Percentiles rank a stretch among this genome's conserved stretches.
These are phyloP conservation scores for Pleurotus sapidus DNA, from an alignment of 768 basidiomycete genomes.

Conservation along the genomic window DNA sequence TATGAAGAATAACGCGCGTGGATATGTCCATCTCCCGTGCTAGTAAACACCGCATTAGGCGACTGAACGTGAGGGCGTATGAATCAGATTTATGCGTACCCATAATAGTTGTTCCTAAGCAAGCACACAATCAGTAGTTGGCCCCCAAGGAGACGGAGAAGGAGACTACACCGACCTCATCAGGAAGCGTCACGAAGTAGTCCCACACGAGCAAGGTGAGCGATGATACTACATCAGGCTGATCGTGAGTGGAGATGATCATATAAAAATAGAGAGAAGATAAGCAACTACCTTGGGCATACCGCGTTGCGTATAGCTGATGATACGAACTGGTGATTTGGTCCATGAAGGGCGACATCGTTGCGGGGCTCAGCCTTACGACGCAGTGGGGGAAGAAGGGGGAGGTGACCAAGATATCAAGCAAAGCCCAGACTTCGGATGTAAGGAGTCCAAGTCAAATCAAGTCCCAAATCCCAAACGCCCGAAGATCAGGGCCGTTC, in stretches of 20 bases:
- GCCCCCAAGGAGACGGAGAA: too few relatives aligned
- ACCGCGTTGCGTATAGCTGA: slow-evolving; percentile 2
- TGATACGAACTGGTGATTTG: neutral
- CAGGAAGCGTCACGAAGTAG: slow-evolving; percentile 2
- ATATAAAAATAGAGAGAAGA: neutral
- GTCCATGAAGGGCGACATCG: neutral
- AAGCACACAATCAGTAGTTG: too few relatives aligned
- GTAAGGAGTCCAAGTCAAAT: neutral
- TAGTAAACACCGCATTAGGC: neutral
- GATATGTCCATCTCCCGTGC: slow-evolving; percentile 1
- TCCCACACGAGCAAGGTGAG: neutral
- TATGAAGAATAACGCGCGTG: slow-evolving; percentile 2
- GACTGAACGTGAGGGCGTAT: neutral
- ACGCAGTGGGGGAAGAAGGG: neutral
- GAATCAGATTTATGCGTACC: neutral
- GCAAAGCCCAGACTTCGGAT: neutral
- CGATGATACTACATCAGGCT: neutral
- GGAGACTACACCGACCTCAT: neutral
- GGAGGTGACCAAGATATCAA: neutral
- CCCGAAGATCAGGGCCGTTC: too few relatives aligned
- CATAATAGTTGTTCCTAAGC: neutral
- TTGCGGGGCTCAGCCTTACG: neutral
- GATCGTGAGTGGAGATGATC: too few relatives aligned
- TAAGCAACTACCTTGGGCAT: neutral
- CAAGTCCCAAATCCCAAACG: too few relatives aligned